Evolutionary conservation across 495 filamentous ascomycete species (phyloP), one percentile per base, ranked within the genome.

Genomic region (Penicillium turbatum): DNA sequence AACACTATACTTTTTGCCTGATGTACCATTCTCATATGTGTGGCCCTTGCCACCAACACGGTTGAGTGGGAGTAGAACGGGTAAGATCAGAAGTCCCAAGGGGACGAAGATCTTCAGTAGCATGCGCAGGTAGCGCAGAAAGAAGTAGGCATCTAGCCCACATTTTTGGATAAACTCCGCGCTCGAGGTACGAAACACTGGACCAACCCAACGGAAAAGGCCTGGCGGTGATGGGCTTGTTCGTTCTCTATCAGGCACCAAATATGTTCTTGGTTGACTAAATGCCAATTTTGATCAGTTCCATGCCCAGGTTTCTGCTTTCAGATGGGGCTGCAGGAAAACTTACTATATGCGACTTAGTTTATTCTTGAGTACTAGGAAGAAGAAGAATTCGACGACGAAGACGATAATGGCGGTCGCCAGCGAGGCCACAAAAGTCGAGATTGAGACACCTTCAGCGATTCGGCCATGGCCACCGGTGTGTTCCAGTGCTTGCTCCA

Each of bases 91-190:
- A 16, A 86, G 41, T 19, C 86, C 88, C 49, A 95, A 76, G 7
- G 91, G 88, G 16, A 93, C 67, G 62, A 97, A 97, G 54, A 97
- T 92, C 63, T 95, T 87, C 34, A 98, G 80, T 2, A 98, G 82
- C 67, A 95, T 93, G 50, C 92, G 89, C 13, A 98, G 79, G 66
- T 95, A 98, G 48, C 95, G 89, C 1, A 98, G 79, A 72, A 97
- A 98, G 71, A 98, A 95, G 75, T 97, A 98, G 61, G 95, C 92
- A 70, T 98, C 93, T 35, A 98, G 80, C 6, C 93, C 93, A 68
- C 90, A 96, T 70, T 96, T 96, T 35, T 89, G 85, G 54, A 97
- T 93, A 64, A 97, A 86, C 57, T 96, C 89, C n/a, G 87, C 78
- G 69, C 90, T 86, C 41, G 82, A 79, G 49, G 89, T 89, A 63